Percentiles rank a stretch among this genome's conserved stretches.
These are phyloP conservation scores for Mycena capillaripes DNA, from an alignment of 768 basidiomycete genomes.

Conservation along the genomic window DNA sequence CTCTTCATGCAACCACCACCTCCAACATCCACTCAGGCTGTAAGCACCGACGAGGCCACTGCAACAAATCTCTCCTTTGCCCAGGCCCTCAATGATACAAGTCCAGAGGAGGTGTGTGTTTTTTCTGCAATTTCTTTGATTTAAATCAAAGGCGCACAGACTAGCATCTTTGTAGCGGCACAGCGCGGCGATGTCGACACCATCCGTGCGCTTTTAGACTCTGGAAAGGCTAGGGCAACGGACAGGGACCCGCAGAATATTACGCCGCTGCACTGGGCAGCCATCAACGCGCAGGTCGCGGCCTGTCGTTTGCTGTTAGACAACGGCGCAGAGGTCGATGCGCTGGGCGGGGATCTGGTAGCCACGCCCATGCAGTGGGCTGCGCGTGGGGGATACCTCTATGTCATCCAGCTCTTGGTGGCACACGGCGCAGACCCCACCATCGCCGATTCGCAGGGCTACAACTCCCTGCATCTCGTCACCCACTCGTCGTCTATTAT, in stretches of 20 bases:
- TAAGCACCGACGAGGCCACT: slow-evolving; percentile 27
- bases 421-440: slow-evolving; percentile 93
- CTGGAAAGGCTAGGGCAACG: slow-evolving; percentile 76
- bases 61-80: slow-evolving; percentile 30
- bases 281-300: slow-evolving; percentile 95
- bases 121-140: background rate
- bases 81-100: slow-evolving; percentile 31
- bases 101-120: slow-evolving; percentile 29
- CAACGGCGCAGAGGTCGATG: slow-evolving; percentile 95
- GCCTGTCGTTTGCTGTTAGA: slow-evolving; percentile 91
- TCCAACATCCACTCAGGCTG: slow-evolving; percentile 25
- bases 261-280: slow-evolving; percentile 97
- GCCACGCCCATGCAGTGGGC: slow-evolving; percentile 99
- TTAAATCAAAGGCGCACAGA: slow-evolving; percentile 46
- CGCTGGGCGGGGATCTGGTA: slow-evolving; percentile 91
- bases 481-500: slow-evolving; percentile 96
- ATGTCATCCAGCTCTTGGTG: slow-evolving; percentile 93
- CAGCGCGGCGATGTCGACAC: slow-evolving; percentile 86
- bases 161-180: slow-evolving; percentile 85
- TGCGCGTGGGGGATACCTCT: slow-evolving; percentile 95
- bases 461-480: slow-evolving; percentile 95
- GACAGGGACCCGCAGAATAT: slow-evolving; percentile 93
- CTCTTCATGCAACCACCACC: slow-evolving; percentile 31
- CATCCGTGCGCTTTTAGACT: slow-evolving; percentile 77
- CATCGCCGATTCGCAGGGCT: slow-evolving; percentile 92